Conservation (phyloP, 257 asterid genomes). For the Pogostemon cablin region DNA sequence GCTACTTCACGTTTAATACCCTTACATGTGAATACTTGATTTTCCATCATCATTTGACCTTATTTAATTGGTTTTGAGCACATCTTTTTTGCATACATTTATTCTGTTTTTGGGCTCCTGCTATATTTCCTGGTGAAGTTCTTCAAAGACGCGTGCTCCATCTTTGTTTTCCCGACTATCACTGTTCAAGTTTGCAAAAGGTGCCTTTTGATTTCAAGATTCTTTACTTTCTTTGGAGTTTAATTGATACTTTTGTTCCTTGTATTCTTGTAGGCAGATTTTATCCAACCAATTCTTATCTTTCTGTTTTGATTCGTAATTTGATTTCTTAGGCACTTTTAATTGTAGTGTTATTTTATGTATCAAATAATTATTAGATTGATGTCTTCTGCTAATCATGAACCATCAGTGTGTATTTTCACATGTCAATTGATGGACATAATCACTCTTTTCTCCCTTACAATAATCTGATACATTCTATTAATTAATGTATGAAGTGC, state of each 20-base stretch:
- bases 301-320: no score
- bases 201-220: slow-evolving; percentile 8
- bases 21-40: background rate
- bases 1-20: background rate
- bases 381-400: no score
- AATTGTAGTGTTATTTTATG: background rate
- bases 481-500: background rate
- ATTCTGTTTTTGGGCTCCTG: background rate
- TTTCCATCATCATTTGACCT: background rate
- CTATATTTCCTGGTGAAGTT: slow-evolving; percentile 12
- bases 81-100: slow-evolving; percentile 1
- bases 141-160: background rate
- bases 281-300: background rate
- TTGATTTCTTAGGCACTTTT: background rate
- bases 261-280: background rate
- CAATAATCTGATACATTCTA: background rate
- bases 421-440: background rate
- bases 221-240: background rate
- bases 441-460: background rate
- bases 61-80: background rate
- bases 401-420: no score
- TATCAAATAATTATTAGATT: no score
- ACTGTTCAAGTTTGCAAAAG: slow-evolving; percentile 6
- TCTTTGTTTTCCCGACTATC: background rate
- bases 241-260: background rate